Percentiles rank a stretch among this genome's conserved stretches.
phyloP scores from a whole-genome alignment of 352 stramenopile genomes.

The Globisporangium cylindrosporum region DNA sequence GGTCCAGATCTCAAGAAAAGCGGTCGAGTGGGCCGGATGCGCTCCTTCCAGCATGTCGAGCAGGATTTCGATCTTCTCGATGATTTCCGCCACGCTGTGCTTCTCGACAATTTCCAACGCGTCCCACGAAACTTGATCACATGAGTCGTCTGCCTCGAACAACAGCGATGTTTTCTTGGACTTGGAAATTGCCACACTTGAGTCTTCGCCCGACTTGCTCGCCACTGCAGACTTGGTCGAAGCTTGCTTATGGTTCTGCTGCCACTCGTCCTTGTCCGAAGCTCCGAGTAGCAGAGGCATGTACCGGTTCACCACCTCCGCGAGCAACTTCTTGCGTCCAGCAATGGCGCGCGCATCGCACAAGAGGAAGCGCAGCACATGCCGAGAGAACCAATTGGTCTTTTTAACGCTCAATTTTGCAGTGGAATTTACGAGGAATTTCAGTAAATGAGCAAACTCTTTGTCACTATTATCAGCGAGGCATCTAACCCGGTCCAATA shows the following conservation, averaged over 20 bases:
- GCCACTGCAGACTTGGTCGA: constrained; percentile 16
- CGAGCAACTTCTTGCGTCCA: constrained; percentile 28
- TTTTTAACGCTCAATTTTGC: constrained; percentile 57
- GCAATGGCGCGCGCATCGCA: constrained; percentile 27
- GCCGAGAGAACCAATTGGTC: constrained; percentile 71
- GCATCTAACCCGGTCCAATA: constrained; percentile 29
- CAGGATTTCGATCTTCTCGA: constrained; percentile 20
- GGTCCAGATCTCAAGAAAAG: constrained; percentile 50
- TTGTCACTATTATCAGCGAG: constrained; percentile 20
- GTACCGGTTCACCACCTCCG: constrained; percentile 35
- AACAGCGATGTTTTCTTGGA: background rate
- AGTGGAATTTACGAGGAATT: constrained; percentile 41
- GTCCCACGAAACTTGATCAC: constrained; percentile 11
- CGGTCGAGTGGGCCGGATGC: constrained; percentile 10
- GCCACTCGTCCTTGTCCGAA: constrained; percentile 22
- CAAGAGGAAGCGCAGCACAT: constrained; percentile 59
- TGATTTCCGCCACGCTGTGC: constrained; percentile 18
- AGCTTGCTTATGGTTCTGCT: constrained; percentile 14
- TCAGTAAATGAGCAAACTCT: constrained; percentile 32
- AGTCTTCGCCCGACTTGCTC: background rate
- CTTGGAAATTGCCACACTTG: background rate
- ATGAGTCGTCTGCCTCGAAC: background rate
- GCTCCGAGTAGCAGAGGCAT: constrained; percentile 54
- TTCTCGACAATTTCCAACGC: constrained; percentile 20
- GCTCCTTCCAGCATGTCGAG: constrained; percentile 15